These are phyloP conservation scores for Pythium aquatile DNA, from an alignment of 352 stramenopile genomes.

Conservation along the genomic window DNA sequence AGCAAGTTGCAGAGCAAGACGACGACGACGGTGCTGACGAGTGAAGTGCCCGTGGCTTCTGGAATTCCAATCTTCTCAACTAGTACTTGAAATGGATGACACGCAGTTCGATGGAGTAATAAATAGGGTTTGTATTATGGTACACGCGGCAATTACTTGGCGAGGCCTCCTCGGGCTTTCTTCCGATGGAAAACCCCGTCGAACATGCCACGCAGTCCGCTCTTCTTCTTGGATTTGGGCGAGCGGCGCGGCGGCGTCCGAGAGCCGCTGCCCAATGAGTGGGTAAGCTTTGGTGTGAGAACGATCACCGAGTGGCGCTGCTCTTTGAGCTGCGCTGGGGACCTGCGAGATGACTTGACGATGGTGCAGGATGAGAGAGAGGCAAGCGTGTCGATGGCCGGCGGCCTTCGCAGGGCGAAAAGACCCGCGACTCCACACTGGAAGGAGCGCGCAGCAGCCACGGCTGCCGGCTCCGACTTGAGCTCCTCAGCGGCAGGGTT, in stretches of 20 bases:
- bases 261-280: background rate
- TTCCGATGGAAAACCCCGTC: slow-evolving; percentile 33
- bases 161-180: slow-evolving; percentile 19
- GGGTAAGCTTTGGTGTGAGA: slow-evolving; percentile 1
- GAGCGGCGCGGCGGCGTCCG: slow-evolving; percentile 9
- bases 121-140: slow-evolving; percentile 19
- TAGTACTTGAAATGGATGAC: background rate
- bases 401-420: slow-evolving; percentile 12
- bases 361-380: slow-evolving; percentile 20
- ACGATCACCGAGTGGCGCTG: slow-evolving; percentile 16
- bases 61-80: background rate
- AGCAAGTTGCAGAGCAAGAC: background rate
- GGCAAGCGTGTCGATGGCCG: slow-evolving; percentile 16
- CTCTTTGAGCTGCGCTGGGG: slow-evolving; percentile 20
- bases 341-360: slow-evolving; percentile 17
- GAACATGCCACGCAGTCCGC: slow-evolving; percentile 22
- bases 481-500: background rate
- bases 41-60: background rate
- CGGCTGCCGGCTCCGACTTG: background rate
- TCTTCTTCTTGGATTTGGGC: slow-evolving; percentile 24
- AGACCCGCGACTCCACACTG: slow-evolving; percentile 7
- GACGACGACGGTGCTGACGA: slow-evolving; percentile 2
- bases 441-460: background rate
- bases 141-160: slow-evolving; percentile 10
- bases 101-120: slow-evolving; percentile 3